These are phyloP conservation scores for Trichoderma harzianum DNA, from an alignment of 2,329 filamentous ascomycete genomes.

Conservation along the genomic window DNA sequence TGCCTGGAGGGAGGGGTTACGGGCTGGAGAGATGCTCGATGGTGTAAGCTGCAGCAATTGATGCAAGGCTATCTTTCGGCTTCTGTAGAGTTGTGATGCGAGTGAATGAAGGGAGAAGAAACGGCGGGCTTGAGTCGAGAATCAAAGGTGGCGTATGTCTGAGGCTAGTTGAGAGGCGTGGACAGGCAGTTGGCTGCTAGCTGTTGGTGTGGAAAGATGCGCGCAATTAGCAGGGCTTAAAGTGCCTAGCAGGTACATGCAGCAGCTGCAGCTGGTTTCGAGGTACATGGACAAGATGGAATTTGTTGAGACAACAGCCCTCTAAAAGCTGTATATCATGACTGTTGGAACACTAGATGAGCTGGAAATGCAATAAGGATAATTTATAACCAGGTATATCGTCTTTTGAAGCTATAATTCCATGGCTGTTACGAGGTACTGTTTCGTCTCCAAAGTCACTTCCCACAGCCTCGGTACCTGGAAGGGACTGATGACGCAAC, in stretches of 20 bases:
- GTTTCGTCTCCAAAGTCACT: not conserved
- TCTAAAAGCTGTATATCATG: not conserved
- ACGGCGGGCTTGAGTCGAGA: not conserved
- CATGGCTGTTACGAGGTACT: no score
- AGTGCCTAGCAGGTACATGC: not conserved
- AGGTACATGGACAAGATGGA: not conserved
- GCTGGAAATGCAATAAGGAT: not conserved
- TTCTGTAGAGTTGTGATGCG: not conserved
- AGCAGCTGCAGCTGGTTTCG: not conserved
- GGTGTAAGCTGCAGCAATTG: not conserved
- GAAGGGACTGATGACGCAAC: slow-evolving; percentile 13
- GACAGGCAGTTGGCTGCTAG: not conserved
- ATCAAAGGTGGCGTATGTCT: not conserved
- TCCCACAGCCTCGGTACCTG: not conserved
- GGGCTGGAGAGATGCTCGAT: not conserved
- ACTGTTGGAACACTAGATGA: not conserved
- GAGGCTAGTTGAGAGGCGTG: slow-evolving; percentile 13
- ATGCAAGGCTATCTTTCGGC: not conserved
- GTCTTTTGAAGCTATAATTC: not conserved
- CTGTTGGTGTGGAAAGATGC: not conserved
- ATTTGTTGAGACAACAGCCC: not conserved
- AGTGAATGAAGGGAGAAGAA: not conserved
- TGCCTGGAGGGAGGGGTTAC: not conserved
- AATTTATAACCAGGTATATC: no score
- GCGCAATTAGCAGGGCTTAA: not conserved